phyloP scores from a whole-genome alignment of 202 grass and related monocot species.

The Zoysia matrella region DNA sequence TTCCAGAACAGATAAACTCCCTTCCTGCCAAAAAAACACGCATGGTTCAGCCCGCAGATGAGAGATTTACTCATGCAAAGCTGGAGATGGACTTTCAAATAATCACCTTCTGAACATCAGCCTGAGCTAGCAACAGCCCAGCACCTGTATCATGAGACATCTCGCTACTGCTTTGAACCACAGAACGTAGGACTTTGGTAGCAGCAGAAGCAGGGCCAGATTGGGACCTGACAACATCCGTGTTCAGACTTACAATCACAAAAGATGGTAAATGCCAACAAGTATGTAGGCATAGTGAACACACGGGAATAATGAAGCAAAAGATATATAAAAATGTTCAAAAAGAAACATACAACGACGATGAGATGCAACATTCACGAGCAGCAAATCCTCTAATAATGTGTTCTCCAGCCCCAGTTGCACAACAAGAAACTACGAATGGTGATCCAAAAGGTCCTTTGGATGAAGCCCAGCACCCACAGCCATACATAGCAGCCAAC shows the following conservation, averaged over 20 bases:
- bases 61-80: conserved; percentile 5
- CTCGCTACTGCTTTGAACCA: conserved; percentile 59
- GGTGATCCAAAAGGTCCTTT: conserved; percentile 76
- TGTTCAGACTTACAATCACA: neutral
- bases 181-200: conserved; percentile 65
- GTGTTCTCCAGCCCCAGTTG: conserved; percentile 88
- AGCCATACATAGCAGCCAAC: conserved; percentile 95
- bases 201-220: conserved; percentile 77
- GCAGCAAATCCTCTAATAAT: conserved; percentile 92
- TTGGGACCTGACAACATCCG: conserved; percentile 60
- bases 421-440: conserved; percentile 74
- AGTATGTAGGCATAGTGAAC: neutral
- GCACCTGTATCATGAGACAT: conserved; percentile 74
- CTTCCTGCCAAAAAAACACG: conserved; percentile 23
- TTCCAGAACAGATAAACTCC: conserved; percentile 46
- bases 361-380: conserved; percentile 85
- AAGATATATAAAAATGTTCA: neutral
- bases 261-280: neutral
- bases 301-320: neutral
- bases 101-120: conserved; percentile 69
- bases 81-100: neutral
- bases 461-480: conserved; percentile 90
- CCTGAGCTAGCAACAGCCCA: conserved; percentile 82
- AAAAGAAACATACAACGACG: conserved; percentile 60
- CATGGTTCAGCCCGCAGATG: neutral